A percentile compares a stretch with the other conserved stretches of the same genome.
These are phyloP conservation scores for Durusdinium trenchii DNA, from an alignment of 73 alveolate species.

Conservation along the genomic window DNA sequence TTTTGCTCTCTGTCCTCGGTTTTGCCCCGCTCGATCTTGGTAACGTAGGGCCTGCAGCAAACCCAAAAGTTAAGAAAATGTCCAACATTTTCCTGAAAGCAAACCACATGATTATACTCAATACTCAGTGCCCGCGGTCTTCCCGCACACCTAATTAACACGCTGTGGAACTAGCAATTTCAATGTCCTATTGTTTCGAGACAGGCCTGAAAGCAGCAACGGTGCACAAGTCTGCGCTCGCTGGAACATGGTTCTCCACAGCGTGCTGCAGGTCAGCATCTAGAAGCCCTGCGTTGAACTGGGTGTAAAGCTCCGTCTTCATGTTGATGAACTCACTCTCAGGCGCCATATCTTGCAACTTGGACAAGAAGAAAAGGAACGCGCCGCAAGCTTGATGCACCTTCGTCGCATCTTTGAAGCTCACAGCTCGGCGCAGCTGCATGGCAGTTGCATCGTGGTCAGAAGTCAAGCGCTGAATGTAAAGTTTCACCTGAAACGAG, in stretches of 20 bases:
- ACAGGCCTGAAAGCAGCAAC: neutral
- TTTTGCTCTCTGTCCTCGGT: neutral
- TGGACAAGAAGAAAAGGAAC: neutral
- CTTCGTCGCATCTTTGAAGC: neutral
- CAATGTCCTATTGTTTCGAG: too few relatives aligned
- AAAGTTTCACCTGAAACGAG: slow-evolving; percentile 7
- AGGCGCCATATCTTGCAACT: neutral
- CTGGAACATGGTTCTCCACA: neutral
- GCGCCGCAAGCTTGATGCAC: slow-evolving; percentile 6
- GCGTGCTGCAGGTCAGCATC: neutral
- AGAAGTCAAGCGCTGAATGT: neutral
- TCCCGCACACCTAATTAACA: too few relatives aligned
- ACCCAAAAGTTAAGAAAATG: too few relatives aligned
- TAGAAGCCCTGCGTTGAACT: neutral
- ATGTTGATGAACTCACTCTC: neutral
- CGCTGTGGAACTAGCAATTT: too few relatives aligned
- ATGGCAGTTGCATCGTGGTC: neutral
- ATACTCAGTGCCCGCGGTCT: too few relatives aligned
- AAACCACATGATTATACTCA: too few relatives aligned
- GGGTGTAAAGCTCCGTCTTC: neutral
- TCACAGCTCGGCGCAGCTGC: neutral
- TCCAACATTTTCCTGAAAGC: too few relatives aligned
- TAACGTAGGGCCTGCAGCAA: neutral
- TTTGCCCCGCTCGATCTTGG: slow-evolving; percentile 13
- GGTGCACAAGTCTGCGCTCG: neutral